Evolutionary conservation across 495 filamentous ascomycete genomes (phyloP).

Genomic region (Annulohypoxylon nitens): DNA sequence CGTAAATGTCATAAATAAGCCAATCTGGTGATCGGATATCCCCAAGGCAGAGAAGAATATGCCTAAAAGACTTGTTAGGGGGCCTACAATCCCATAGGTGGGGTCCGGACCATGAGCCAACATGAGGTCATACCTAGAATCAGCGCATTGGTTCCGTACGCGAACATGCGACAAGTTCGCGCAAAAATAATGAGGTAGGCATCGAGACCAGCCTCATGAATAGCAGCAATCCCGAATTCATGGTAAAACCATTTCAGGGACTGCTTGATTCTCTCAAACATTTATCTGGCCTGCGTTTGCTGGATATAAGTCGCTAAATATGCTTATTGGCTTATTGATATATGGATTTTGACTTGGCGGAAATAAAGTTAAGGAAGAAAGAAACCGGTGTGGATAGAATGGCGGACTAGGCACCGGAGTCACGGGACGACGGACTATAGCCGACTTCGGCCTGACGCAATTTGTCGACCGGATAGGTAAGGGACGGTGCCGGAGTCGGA

Average conservation of each 20-base stretch:
- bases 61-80: conserved; percentile 29
- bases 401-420: conserved; percentile 24
- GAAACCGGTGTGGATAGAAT: not conserved
- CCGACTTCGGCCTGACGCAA: conserved; percentile 37
- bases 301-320: not conserved
- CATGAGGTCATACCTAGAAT: conserved; percentile 74
- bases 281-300: conserved; percentile 15
- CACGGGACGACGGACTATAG: conserved; percentile 7
- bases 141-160: conserved; percentile 80
- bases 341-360: not conserved
- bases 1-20: conserved; percentile 90
- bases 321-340: conserved; percentile 9
- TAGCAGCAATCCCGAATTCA: conserved; percentile 63
- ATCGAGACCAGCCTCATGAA: conserved; percentile 67
- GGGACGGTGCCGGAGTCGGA: conserved; percentile 25
- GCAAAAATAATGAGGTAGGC: conserved; percentile 80
- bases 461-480: conserved; percentile 10
- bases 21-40: conserved; percentile 78
- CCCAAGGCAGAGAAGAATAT: conserved; percentile 72
- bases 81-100: not conserved
- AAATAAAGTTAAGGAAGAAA: not conserved
- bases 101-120: not conserved
- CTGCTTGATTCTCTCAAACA: conserved; percentile 32
- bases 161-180: conserved; percentile 82
- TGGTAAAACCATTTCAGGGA: conserved; percentile 52